Conservation (phyloP, 2,329 filamentous ascomycete genomes). For the Alternaria burnsii region DNA sequence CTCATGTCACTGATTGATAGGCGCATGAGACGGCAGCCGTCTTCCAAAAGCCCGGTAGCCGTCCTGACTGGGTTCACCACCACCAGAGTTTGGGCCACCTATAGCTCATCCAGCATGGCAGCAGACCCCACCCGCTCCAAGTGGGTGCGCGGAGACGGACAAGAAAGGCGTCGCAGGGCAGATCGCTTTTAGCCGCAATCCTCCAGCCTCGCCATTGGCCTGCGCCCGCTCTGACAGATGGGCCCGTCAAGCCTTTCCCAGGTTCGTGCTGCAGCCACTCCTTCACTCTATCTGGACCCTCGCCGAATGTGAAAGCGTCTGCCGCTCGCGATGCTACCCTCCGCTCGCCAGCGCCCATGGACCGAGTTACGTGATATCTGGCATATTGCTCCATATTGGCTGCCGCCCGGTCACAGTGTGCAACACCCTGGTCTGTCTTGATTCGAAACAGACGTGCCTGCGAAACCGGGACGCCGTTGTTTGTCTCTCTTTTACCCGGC, state of each 20-base stretch:
- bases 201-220: conserved; percentile 21
- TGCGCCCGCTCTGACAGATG: conserved; percentile 16
- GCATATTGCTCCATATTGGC: conserved; percentile 46
- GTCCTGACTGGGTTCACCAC: conserved; percentile 23
- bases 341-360: conserved; percentile 28
- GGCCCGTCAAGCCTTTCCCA: conserved; percentile 13
- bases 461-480: conserved; percentile 43
- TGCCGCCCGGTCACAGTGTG: conserved; percentile 41
- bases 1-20: conserved; percentile 35
- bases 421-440: conserved; percentile 35
- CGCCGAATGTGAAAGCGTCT: conserved; percentile 23
- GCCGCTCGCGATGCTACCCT: conserved; percentile 32
- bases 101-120: conserved; percentile 7
- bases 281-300: conserved; percentile 24
- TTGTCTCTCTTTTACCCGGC: conserved; percentile 47
- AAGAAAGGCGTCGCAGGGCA: conserved; percentile 25
- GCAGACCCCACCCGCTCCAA: conserved; percentile 8
- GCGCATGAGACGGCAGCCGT: conserved; percentile 36
- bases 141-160: conserved; percentile 23
- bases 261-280: conserved; percentile 22
- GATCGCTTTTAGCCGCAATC: conserved; percentile 26
- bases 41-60: conserved; percentile 37
- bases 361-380: conserved; percentile 46
- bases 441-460: conserved; percentile 45
- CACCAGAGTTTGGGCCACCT: conserved; percentile 3